phyloP scores from a whole-genome alignment of 2,329 filamentous ascomycete genomes.

The Beauveria rudraprayagi region DNA sequence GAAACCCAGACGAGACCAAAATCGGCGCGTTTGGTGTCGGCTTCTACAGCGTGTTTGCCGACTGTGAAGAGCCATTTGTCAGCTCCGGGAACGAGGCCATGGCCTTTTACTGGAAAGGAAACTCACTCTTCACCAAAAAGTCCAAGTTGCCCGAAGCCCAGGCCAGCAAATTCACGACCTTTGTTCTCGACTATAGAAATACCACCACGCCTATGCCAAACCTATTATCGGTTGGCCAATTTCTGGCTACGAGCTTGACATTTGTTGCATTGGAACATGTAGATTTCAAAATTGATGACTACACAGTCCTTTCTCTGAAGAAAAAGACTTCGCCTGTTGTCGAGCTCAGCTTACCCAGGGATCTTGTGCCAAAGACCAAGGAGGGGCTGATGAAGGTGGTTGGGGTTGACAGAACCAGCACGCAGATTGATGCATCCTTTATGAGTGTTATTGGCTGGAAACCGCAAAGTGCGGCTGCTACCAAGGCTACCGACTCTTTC shows the following conservation, averaged over 20 bases:
- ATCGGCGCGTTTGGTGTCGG: conserved; percentile 97
- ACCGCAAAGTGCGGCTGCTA: conserved; percentile 35
- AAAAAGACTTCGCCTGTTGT: conserved; percentile 81
- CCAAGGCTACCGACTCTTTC: conserved; percentile 42
- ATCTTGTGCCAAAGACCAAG: conserved; percentile 73
- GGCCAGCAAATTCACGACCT: conserved; percentile 68
- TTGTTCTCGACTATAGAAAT: conserved; percentile 90
- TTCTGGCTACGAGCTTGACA: conserved; percentile 87
- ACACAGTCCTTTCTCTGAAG: conserved; percentile 65
- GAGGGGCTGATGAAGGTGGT: conserved; percentile 83
- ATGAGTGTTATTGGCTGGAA: conserved; percentile 87
- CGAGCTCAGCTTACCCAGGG: conserved; percentile 63
- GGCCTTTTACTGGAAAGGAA: conserved; percentile 99
- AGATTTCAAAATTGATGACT: conserved; percentile 86
- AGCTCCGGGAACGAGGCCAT: conserved; percentile 88
- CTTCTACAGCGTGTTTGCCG: conserved; percentile 97
- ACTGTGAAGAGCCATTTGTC: conserved; percentile 96
- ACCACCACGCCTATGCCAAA: conserved; percentile 79
- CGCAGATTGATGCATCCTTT: conserved; percentile 85
- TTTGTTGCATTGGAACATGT: conserved; percentile 86
- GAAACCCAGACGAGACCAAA: conserved; percentile 97
- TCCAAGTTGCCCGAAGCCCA: conserved; percentile 63
- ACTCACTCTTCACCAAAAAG: conserved; percentile 87
- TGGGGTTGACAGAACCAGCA: conserved; percentile 74
- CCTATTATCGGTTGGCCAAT: conserved; percentile 79